phyloP scores from a whole-genome alignment of 768 basidiomycete genomes.

The Obba rivulosa region DNA sequence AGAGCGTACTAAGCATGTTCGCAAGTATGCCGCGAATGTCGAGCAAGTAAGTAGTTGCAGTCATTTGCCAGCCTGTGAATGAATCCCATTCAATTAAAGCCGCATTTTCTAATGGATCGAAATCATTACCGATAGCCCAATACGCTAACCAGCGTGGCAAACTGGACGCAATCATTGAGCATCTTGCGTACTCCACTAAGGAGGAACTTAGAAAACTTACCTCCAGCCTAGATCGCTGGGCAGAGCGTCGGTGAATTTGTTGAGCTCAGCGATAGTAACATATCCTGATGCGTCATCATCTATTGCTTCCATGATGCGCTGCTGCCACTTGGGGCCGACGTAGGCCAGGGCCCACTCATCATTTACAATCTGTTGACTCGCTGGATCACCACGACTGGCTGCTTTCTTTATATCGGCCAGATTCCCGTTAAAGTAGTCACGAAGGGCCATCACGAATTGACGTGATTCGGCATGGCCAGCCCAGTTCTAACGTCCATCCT shows the following conservation, averaged over 20 bases:
- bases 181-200: no score
- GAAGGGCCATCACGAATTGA: no score
- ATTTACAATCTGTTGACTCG: neutral
- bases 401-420: no score
- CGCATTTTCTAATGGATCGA: no score
- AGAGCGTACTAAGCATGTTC: no score
- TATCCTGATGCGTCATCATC: constrained; percentile 38
- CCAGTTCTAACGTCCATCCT: no score
- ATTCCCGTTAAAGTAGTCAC: no score
- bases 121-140: constrained; percentile 27
- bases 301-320: constrained; percentile 33
- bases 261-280: constrained; percentile 30
- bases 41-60: no score
- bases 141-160: constrained; percentile 29
- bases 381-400: neutral
- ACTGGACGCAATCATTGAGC: constrained; percentile 5
- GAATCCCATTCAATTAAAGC: no score
- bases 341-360: constrained; percentile 33
- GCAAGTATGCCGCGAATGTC: no score
- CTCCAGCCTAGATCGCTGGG: constrained; percentile 26
- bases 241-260: constrained; percentile 22
- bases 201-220: constrained; percentile 1
- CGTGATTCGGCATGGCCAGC: no score
- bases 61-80: no score
- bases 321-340: constrained; percentile 27